These are phyloP conservation scores for Vanderwaltozyma verrucispora DNA, from an alignment of 805 yeast genomes.

Conservation along the genomic window DNA sequence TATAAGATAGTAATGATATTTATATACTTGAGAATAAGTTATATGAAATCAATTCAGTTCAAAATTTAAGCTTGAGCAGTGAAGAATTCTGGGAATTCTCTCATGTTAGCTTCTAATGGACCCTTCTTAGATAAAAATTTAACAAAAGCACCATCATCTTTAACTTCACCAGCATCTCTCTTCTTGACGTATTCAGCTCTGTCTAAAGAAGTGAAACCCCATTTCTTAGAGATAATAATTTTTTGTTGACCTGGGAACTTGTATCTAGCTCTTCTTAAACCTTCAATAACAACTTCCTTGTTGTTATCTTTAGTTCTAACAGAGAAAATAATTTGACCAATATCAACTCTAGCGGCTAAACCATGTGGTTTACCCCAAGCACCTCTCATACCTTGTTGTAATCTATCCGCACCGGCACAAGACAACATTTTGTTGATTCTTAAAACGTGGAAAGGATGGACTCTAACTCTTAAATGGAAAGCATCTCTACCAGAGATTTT, in stretches of 20 bases:
- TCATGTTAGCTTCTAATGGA: slow-evolving; percentile 82
- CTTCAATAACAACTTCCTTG: slow-evolving; percentile 97
- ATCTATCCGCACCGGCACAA: slow-evolving; percentile 99
- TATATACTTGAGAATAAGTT: background rate
- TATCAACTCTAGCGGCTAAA: slow-evolving; percentile 97
- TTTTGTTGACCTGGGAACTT: slow-evolving; percentile 99
- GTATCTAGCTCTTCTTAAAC: slow-evolving; percentile 99
- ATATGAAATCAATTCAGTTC: too few relatives aligned
- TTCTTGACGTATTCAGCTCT: slow-evolving; percentile 91
- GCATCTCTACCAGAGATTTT: slow-evolving; percentile 96
- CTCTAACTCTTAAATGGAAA: slow-evolving; percentile 99
- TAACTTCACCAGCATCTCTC: slow-evolving; percentile 96
- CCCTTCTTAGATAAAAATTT: slow-evolving; percentile 98
- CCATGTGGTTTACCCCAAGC: slow-evolving; percentile 99
- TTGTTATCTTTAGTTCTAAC: slow-evolving; percentile 97
- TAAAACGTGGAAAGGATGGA: slow-evolving; percentile 99
- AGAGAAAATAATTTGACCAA: slow-evolving; percentile 97
- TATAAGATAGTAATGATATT: background rate
- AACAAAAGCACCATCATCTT: slow-evolving; percentile 99
- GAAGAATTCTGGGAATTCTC: slow-evolving; percentile 83
- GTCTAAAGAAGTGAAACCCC: slow-evolving; percentile 99
- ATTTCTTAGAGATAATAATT: slow-evolving; percentile 98
- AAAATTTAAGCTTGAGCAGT: slow-evolving; percentile 33
- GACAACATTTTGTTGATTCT: slow-evolving; percentile 99
- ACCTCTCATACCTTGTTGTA: slow-evolving; percentile 99